A percentile compares a stretch with the other conserved stretches of the same genome.
Evolutionary conservation across 805 yeast species (phyloP).

Genomic region (Pichia exigua): DNA sequence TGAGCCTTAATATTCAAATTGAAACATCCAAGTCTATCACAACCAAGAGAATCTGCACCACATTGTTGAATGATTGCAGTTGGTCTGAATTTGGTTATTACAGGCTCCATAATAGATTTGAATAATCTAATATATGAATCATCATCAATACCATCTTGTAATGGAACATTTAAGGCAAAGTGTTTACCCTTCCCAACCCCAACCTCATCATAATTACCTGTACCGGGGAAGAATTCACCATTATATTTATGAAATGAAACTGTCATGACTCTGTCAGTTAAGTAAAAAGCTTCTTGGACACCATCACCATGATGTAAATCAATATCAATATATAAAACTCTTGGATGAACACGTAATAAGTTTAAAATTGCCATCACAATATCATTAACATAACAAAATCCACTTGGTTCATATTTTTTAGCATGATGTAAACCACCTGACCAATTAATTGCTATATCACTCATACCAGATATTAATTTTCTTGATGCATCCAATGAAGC

Average conservation of each 20-base stretch:
- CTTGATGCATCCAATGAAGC: constrained; percentile 92
- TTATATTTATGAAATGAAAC: constrained; percentile 89
- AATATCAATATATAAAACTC: constrained; percentile 89
- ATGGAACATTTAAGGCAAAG: constrained; percentile 84
- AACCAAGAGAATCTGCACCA: constrained; percentile 94
- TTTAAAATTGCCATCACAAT: constrained; percentile 85
- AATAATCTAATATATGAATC: constrained; percentile 67
- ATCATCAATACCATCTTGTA: constrained; percentile 94
- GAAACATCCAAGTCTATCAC: constrained; percentile 91
- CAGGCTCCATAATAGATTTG: constrained; percentile 84
- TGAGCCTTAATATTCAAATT: constrained; percentile 88
- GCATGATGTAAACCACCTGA: constrained; percentile 98
- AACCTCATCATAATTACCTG: constrained; percentile 83
- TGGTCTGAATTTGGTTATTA: constrained; percentile 86
- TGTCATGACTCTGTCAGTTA: constrained; percentile 94
- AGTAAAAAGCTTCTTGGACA: constrained; percentile 93
- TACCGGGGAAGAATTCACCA: constrained; percentile 96
- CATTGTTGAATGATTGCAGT: constrained; percentile 92
- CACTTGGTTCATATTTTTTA: constrained; percentile 87
- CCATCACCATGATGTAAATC: constrained; percentile 98
- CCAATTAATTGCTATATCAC: constrained; percentile 94
- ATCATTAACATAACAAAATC: constrained; percentile 93
- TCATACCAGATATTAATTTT: constrained; percentile 73
- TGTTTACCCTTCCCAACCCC: constrained; percentile 88
- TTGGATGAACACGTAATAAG: constrained; percentile 77